Evolutionary conservation across 345 rosid species (phyloP), one percentile per base, ranked within the genome.

Genomic region (Excoecaria agallocha): DNA sequence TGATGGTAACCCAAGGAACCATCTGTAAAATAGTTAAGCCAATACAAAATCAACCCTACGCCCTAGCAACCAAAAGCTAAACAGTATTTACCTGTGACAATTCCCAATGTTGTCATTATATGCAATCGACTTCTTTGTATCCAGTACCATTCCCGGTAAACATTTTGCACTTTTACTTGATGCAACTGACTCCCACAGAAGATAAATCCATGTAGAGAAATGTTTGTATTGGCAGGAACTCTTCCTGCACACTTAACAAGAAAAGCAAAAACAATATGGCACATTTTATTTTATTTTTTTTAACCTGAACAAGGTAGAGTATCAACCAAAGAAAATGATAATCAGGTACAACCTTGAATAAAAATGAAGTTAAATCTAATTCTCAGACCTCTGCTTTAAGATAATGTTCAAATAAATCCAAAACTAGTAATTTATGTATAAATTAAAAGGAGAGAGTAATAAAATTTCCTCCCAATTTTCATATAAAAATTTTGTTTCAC

Each of bases 161-260:
- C n/a, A n/a, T n/a, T n/a, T n/a, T n/a, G n/a, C 93, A 72, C 67
- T 84, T 59, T 85, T 82, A 52, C 87, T 79, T 38, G 95, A 91
- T 72, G 85, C 97, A 85, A 92, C 79, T 68, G 78, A 73, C 82
- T 89, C 93, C 30, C n/a, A 85, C 89, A 17, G 97, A 83, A 65
- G 77, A 82, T 80, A 94, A 82, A 85, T 89, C 93, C 78, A 94
- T 90, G 67, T 91, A 92, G 16, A 94, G 84, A 75, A 94, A n/a
- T 92, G 81, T 94, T 94, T 69, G 97, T 94, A 84, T 94, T 94
- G 78, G 98, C 97, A 76, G 93, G 98, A 89, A 89, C 52, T 88
- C 88, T 41, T 79, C 78, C 86, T 87, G 95, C 85, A 87, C 85
- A 83, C 98, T 91, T 80, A 66, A 83, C 58, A 76, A 69, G 67